Percentiles rank a stretch among this genome's conserved stretches.
These are phyloP conservation scores for Cotoneaster glaucophyllus DNA, from an alignment of 306 rosid species.

Conservation along the genomic window DNA sequence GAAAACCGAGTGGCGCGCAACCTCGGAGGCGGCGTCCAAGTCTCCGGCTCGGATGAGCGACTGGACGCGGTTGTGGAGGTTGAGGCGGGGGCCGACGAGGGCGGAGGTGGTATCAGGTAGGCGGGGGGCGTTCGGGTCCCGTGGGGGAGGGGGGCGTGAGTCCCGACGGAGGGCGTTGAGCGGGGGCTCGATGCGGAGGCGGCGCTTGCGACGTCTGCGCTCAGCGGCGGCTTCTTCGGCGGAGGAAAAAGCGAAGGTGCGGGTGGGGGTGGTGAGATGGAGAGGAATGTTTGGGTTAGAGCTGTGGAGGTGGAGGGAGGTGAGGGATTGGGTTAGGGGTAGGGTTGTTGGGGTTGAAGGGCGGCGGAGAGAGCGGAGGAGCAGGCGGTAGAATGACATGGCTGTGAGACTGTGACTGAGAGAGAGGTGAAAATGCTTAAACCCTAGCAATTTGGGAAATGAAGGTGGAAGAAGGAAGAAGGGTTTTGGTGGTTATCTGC, in stretches of 20 bases:
- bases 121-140: slow-evolving; percentile 85
- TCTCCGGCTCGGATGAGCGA: slow-evolving; percentile 87
- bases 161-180: slow-evolving; percentile 75
- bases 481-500: neutral
- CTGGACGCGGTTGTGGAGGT: slow-evolving; percentile 90
- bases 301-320: slow-evolving; percentile 8
- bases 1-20: slow-evolving; percentile 77
- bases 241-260: slow-evolving; percentile 72
- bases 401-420: neutral
- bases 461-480: neutral
- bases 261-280: slow-evolving; percentile 10
- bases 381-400: slow-evolving; percentile 55
- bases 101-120: slow-evolving; percentile 85
- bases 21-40: slow-evolving; percentile 75
- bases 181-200: slow-evolving; percentile 90
- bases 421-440: neutral
- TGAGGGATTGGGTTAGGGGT: slow-evolving; percentile 2
- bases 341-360: slow-evolving; percentile 9
- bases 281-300: neutral
- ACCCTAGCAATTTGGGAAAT: neutral
- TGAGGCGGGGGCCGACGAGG: slow-evolving; percentile 71
- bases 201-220: slow-evolving; percentile 85
- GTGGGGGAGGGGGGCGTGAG: slow-evolving; percentile 34
- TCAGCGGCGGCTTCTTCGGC: slow-evolving; percentile 97
- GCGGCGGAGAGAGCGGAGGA: slow-evolving; percentile 55